Percentiles rank a stretch among this genome's conserved stretches.
phyloP scores from a whole-genome alignment of 371 early-diverging fungal genomes.

The Apophysomyces ossiformis region DNA sequence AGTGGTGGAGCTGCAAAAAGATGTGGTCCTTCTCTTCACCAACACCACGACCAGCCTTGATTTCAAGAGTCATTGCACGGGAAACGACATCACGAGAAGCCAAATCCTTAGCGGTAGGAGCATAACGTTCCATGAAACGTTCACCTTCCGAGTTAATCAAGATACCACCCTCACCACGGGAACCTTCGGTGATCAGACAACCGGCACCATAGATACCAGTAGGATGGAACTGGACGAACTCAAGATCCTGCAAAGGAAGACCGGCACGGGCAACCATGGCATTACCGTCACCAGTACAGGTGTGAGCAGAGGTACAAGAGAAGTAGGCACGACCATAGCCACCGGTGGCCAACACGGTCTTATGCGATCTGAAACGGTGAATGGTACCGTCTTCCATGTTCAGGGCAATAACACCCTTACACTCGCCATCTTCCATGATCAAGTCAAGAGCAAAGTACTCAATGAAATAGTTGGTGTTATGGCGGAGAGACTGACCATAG shows the following conservation, averaged over 20 bases:
- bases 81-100: slow-evolving; percentile 98
- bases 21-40: slow-evolving; percentile 97
- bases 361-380: slow-evolving; percentile 97
- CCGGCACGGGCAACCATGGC: slow-evolving; percentile 94
- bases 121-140: slow-evolving; percentile 99
- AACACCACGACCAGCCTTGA: slow-evolving; percentile 97
- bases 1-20: slow-evolving; percentile 93
- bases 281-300: slow-evolving; percentile 98
- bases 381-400: slow-evolving; percentile 98
- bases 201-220: slow-evolving; percentile 98
- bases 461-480: slow-evolving; percentile 96
- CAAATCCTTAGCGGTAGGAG: slow-evolving; percentile 97
- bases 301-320: slow-evolving; percentile 98
- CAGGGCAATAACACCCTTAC: slow-evolving; percentile 95
- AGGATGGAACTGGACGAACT: slow-evolving; percentile 98
- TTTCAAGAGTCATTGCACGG: slow-evolving; percentile 98
- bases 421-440: slow-evolving; percentile 97
- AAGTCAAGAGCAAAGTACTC: slow-evolving; percentile 98
- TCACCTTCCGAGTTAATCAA: slow-evolving; percentile 92
- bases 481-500: slow-evolving; percentile 94
- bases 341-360: slow-evolving; percentile 97
- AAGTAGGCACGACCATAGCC: slow-evolving; percentile 99
- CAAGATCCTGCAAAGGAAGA: slow-evolving; percentile 93
- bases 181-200: slow-evolving; percentile 97
- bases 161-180: slow-evolving; percentile 96